Conservation (phyloP, 2,329 filamentous ascomycete species). For the Xylaria sp. region DNA sequence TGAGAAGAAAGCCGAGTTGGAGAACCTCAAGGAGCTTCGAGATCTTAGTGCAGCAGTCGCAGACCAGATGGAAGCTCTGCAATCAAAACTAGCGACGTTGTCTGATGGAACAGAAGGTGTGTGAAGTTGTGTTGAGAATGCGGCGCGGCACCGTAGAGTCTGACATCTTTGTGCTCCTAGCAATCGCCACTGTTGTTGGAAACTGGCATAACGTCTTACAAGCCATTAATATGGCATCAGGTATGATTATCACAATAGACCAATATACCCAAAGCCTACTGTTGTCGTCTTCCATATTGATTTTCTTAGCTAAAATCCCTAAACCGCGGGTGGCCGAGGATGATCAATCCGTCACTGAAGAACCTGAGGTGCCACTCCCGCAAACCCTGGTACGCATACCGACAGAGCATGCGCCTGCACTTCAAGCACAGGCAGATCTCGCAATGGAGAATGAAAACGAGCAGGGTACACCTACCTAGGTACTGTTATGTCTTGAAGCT, state of each 20-base stretch:
- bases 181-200: slow-evolving; percentile 82
- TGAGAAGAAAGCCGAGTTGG: slow-evolving; percentile 86
- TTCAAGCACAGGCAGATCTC: slow-evolving; percentile 69
- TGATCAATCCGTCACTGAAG: slow-evolving; percentile 50
- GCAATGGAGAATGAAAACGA: slow-evolving; percentile 59
- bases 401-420: slow-evolving; percentile 76
- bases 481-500: slow-evolving; percentile 22
- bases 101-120: slow-evolving; percentile 84
- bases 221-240: slow-evolving; percentile 86
- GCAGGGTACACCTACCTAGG: slow-evolving; percentile 43
- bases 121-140: slow-evolving; percentile 26
- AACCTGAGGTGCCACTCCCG: slow-evolving; percentile 67
- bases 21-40: slow-evolving; percentile 79
- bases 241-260: slow-evolving; percentile 59
- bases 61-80: slow-evolving; percentile 82
- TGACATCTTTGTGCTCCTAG: slow-evolving; percentile 55
- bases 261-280: slow-evolving; percentile 15
- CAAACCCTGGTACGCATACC: slow-evolving; percentile 87
- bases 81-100: slow-evolving; percentile 79
- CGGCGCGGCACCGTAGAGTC: slow-evolving; percentile 7
- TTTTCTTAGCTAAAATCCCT: slow-evolving; percentile 71
- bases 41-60: slow-evolving; percentile 82
- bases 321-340: slow-evolving; percentile 62
- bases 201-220: slow-evolving; percentile 90
- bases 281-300: slow-evolving; percentile 16